Percentiles rank a stretch among this genome's conserved stretches.
phyloP scores from a whole-genome alignment of 495 filamentous ascomycete species.

The Penicillium cataractarum region DNA sequence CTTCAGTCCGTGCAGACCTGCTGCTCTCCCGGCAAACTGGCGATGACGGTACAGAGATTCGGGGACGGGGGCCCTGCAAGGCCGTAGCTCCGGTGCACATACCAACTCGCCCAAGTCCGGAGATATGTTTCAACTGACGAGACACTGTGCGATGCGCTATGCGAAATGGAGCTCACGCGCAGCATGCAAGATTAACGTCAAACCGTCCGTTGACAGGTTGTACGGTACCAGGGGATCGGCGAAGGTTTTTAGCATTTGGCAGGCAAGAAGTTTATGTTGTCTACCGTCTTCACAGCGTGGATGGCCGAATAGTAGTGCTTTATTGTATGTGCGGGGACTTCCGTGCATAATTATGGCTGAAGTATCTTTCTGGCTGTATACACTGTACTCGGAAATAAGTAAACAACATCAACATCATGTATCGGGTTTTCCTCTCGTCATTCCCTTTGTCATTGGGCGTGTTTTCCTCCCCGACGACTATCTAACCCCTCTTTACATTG shows the following conservation, averaged over 20 bases:
- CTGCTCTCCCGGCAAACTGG: neutral
- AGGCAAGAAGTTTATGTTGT: neutral
- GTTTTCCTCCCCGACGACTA: neutral
- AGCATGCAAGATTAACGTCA: neutral
- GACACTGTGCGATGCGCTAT: neutral
- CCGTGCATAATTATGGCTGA: neutral
- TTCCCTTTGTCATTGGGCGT: neutral
- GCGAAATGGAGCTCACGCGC: neutral
- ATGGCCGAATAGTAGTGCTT: neutral
- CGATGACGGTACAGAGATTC: neutral
- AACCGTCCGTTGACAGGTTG: neutral
- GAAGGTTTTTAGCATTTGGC: neutral
- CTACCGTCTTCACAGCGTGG: neutral
- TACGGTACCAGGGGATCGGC: neutral
- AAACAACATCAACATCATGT: no score
- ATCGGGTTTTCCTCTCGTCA: neutral
- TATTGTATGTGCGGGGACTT: neutral
- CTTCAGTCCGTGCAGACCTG: slow-evolving; percentile 28
- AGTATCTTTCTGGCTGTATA: neutral
- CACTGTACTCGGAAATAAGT: neutral
- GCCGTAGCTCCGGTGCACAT: slow-evolving; percentile 2
- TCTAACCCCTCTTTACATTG: neutral
- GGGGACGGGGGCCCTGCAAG: neutral
- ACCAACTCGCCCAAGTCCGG: neutral
- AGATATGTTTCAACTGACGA: neutral